Evolutionary conservation across 2,329 filamentous ascomycete species (phyloP).

Genomic region (Emydomyces testavorans): DNA sequence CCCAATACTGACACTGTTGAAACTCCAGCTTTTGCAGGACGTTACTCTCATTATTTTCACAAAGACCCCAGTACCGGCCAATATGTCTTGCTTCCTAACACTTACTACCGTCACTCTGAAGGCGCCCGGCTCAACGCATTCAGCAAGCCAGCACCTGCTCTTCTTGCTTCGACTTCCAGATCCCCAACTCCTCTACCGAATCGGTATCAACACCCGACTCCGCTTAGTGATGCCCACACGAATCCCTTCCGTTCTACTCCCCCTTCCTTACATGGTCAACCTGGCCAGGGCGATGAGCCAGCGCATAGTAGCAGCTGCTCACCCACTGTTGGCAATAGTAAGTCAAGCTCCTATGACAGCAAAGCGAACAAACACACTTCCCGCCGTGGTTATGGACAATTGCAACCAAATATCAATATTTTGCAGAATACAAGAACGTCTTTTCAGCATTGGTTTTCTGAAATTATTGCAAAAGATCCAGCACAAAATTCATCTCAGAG

Average conservation of each 20-base stretch:
- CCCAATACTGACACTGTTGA: neutral
- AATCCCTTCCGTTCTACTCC: constrained; percentile 17
- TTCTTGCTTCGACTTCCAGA: constrained; percentile 13
- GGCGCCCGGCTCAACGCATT: constrained; percentile 1
- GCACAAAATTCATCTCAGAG: neutral
- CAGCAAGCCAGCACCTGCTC: constrained; percentile 7
- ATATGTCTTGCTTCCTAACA: constrained; percentile 9
- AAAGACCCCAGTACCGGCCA: constrained; percentile 9
- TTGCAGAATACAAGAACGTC: constrained; percentile 3
- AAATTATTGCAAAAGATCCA: constrained; percentile 7
- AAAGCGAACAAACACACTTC: constrained; percentile 5
- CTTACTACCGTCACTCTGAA: constrained; percentile 9
- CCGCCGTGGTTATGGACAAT: constrained; percentile 8
- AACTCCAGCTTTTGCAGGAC: constrained; percentile 4
- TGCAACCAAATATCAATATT: neutral
- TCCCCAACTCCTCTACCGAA: constrained; percentile 11
- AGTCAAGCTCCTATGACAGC: constrained; percentile 14
- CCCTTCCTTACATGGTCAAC: constrained; percentile 11
- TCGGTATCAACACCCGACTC: constrained; percentile 16
- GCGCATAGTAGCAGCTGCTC: constrained; percentile 3
- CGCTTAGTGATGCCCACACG: constrained; percentile 14
- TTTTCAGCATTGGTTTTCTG: constrained; percentile 10
- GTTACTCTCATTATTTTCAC: constrained; percentile 10
- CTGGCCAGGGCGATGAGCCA: constrained; percentile 2
- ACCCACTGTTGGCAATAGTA: constrained; percentile 14